phyloP scores from a whole-genome alignment of 2,329 filamentous ascomycete genomes.

The Hirsutella rhossiliensis region DNA sequence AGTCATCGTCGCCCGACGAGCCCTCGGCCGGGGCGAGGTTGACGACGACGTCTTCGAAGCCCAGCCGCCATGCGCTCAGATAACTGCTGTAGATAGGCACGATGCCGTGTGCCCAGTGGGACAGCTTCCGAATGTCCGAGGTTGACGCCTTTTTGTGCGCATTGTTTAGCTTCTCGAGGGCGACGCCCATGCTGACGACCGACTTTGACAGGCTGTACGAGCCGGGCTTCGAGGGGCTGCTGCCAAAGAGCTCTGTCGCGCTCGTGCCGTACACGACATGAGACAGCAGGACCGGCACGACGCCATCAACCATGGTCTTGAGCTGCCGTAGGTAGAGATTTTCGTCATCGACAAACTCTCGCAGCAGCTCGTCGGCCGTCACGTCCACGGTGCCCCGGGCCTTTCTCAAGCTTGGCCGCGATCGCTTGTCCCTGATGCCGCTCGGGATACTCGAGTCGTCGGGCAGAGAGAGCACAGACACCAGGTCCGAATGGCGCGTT shows the following conservation, averaged over 20 bases:
- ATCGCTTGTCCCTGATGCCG: conserved; percentile 58
- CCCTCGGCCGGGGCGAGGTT: conserved; percentile 65
- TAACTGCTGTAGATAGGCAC: conserved; percentile 76
- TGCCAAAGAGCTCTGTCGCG: conserved; percentile 55
- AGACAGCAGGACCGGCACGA: conserved; percentile 82
- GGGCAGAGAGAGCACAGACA: conserved; percentile 77
- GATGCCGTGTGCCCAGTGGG: conserved; percentile 71
- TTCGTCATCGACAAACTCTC: conserved; percentile 74
- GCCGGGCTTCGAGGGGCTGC: conserved; percentile 37
- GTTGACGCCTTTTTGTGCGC: conserved; percentile 72
- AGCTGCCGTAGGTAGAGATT: conserved; percentile 80
- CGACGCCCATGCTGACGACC: conserved; percentile 88
- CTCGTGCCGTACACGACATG: conserved; percentile 65
- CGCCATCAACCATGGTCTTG: conserved; percentile 85
- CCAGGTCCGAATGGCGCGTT: conserved; percentile 85
- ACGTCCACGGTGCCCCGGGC: conserved; percentile 55
- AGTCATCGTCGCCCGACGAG: conserved; percentile 44
- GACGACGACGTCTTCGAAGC: conserved; percentile 89
- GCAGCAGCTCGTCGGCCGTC: conserved; percentile 63
- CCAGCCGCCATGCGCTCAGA: conserved; percentile 76
- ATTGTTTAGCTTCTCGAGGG: conserved; percentile 70
- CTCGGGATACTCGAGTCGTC: conserved; percentile 42
- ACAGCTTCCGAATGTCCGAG: conserved; percentile 56
- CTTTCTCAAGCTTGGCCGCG: conserved; percentile 66
- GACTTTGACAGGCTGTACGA: conserved; percentile 61